These are phyloP conservation scores for Alternaria angustiovoidea DNA, from an alignment of 2,329 filamentous ascomycete genomes.

Conservation along the genomic window DNA sequence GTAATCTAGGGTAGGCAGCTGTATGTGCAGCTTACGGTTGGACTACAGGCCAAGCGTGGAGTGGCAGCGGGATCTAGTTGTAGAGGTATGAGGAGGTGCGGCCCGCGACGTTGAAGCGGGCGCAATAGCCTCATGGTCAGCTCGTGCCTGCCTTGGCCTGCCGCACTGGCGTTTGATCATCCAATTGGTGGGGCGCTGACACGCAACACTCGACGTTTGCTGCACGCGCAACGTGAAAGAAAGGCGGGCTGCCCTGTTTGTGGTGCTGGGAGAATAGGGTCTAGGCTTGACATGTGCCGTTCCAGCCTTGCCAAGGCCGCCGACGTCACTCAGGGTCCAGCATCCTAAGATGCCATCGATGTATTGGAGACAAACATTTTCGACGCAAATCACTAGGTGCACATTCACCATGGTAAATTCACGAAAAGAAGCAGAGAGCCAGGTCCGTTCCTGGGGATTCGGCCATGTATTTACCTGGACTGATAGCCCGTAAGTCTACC, in stretches of 20 bases:
- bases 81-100: conserved; percentile 19
- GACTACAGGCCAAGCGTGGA: background rate
- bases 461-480: conserved; percentile 74
- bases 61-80: conserved; percentile 14
- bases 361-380: background rate
- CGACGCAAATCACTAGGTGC: background rate
- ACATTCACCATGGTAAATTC: conserved; percentile 48
- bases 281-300: conserved; percentile 8
- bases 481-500: conserved; percentile 68
- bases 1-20: background rate
- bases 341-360: background rate
- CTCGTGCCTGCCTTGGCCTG: conserved; percentile 32
- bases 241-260: conserved; percentile 10
- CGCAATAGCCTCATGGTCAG: conserved; percentile 22
- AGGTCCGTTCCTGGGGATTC: conserved; percentile 76
- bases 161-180: conserved; percentile 31
- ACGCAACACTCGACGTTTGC: conserved; percentile 14
- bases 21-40: background rate
- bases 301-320: conserved; percentile 19
- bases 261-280: background rate
- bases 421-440: conserved; percentile 61
- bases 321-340: conserved; percentile 32
- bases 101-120: conserved; percentile 26
- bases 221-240: background rate
- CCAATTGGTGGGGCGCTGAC: conserved; percentile 25